Percentiles rank a stretch among this genome's conserved stretches.
Evolutionary conservation across 331 rosid genomes (phyloP).

Genomic region (Cydonia oblonga): DNA sequence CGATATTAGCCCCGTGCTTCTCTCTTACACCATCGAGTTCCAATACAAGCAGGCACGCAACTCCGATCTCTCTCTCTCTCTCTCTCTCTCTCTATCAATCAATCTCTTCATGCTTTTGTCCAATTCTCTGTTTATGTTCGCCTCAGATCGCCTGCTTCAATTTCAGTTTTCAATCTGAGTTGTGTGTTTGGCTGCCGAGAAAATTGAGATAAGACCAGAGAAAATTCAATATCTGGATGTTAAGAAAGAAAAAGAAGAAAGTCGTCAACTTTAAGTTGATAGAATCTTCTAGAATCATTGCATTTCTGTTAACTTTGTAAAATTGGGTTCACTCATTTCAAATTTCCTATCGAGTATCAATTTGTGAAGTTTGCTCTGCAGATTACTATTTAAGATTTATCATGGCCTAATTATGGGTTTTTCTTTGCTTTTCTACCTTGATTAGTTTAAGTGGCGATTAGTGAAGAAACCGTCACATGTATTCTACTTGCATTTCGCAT

Average conservation of each 20-base stretch:
- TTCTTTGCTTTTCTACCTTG: background rate
- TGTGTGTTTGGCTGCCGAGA: conserved; percentile 7
- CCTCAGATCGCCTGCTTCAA: no score
- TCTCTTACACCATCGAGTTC: conserved; percentile 70
- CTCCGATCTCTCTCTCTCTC: background rate
- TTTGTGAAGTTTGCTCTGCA: background rate
- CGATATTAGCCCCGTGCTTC: conserved; percentile 83
- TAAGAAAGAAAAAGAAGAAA: background rate
- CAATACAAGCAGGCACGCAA: conserved; percentile 65
- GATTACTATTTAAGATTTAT: background rate
- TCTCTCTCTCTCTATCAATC: no score
- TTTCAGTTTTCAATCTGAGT: background rate
- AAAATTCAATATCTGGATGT: background rate
- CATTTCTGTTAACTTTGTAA: background rate
- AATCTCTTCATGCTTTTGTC: background rate
- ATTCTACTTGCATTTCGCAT: conserved; percentile 74
- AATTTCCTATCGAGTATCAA: background rate
- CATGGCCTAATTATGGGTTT: background rate
- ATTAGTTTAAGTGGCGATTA: conserved; percentile 90
- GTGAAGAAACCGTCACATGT: conserved; percentile 93
- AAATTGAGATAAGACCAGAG: background rate
- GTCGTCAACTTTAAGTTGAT: background rate
- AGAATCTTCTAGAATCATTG: background rate
- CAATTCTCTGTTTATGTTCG: background rate
- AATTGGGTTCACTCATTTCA: background rate